Base-by-base conservation (phyloP, 202 grass and related monocot species). In the Musa balbisiana region DNA sequence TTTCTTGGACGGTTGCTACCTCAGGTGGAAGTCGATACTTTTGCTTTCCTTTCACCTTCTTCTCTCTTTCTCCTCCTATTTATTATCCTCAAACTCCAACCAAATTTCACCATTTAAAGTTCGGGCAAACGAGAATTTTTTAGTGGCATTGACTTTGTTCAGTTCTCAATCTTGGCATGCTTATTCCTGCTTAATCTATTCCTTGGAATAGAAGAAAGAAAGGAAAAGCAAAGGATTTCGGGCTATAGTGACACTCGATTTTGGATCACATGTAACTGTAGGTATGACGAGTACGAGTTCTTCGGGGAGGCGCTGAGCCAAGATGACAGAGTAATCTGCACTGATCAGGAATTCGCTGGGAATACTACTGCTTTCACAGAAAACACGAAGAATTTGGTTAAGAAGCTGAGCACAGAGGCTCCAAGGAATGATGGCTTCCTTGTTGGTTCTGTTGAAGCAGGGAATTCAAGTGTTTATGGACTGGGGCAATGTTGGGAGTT, bases 1-100 rank as follows among this genome's bases (percentile, higher is more conserved):
- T 64, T 64, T 64, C 59, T 64, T 76, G 74, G 74, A 76, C 15
- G 74, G 74, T 2, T 76, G 74, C 55, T 64, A 76, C 22, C 74
- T 76, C 74, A 49, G 59, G 74, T 76, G 16, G 63, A 15, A 11
- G 0, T 11, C 3, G 4, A 20, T 72, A 11, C n/a, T 26, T 23
- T 10, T 24, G 10, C 3, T 53, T 24, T 13, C 53, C 51, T 52
- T 24, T 72, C 64, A 12, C 11, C 26, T 10, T 16, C 12, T 33
- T 2, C 1, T 65, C 20, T 9, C 62, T 16, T 26, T 64, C 25
- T 26, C 43, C 8, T 26, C 9, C 5, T 25, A 2, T 1, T 55
- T 54, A 15, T 15, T 55, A 15, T 24, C 8, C 23, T 16, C 23
- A 27, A 27, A 43, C 33, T 43, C 33, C 33, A 43, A 43, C 33